phyloP scores from a whole-genome alignment of 441 rosid species.

The Biscutella laevigata region DNA sequence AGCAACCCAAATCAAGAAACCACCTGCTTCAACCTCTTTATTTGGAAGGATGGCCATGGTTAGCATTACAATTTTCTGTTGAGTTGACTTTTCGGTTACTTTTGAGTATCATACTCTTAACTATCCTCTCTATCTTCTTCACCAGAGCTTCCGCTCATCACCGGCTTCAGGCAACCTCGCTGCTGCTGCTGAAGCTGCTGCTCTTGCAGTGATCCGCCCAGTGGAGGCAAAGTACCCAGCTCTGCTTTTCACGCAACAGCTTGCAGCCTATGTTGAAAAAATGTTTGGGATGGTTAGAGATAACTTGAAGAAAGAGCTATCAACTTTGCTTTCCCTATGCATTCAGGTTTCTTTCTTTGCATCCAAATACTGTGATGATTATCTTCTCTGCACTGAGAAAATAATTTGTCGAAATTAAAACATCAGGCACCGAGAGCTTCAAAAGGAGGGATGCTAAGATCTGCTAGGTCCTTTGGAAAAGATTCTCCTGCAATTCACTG shows the following conservation, averaged over 20 bases:
- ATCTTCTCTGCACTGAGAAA: neutral
- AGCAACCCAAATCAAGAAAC: conserved; percentile 56
- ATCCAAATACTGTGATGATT: conserved; percentile 6
- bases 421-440: conserved; percentile 88
- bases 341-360: conserved; percentile 66
- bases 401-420: conserved; percentile 8
- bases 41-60: conserved; percentile 98
- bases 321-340: conserved; percentile 73
- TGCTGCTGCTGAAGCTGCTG: conserved; percentile 71
- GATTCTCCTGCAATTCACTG: conserved; percentile 82
- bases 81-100: neutral
- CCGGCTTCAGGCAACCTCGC: conserved; percentile 69
- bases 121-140: conserved; percentile 11
- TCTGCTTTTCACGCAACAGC: conserved; percentile 95
- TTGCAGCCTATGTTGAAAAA: conserved; percentile 96
- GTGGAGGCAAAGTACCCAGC: conserved; percentile 99
- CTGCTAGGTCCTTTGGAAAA: conserved; percentile 87
- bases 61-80: neutral
- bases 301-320: conserved; percentile 87
- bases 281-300: conserved; percentile 97
- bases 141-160: conserved; percentile 87
- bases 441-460: conserved; percentile 77
- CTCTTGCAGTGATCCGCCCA: conserved; percentile 58
- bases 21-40: conserved; percentile 68
- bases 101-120: neutral